Evolutionary conservation across 2,329 filamentous ascomycete species (phyloP), one percentile per base, ranked within the genome.

Genomic region (Fusarium humuli): DNA sequence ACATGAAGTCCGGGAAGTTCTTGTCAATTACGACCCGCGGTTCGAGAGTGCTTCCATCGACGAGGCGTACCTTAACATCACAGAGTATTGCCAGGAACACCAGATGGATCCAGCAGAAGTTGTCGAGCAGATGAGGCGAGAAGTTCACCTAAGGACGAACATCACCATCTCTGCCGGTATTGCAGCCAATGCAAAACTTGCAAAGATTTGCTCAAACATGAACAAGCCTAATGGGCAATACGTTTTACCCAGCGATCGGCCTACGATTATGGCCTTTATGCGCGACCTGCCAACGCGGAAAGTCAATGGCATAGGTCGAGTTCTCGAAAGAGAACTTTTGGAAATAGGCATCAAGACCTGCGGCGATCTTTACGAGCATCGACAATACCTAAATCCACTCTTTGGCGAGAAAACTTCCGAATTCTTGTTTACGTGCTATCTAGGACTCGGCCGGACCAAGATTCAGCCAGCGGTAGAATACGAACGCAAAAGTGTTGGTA

Each of bases 151-250:
- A 65, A 90, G 88, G 74, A 92, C 94, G 0, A 89, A 91, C 41
- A 91, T 99, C 60, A 98, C 94, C 0, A 91, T 99, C 6, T 98
- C 94, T 18, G 96, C 95, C 1, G 96, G 96, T 1, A 97, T 99
- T 65, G 95, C 94, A 1, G 92, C 94, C 2, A 99, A 99, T 78
- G 91, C 94, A 1, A 95, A 94, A 77, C 85, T 99, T 16, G 95
- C 96, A 30, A 99, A 99, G 80, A 97, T 99, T 32, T 94, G 92
- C 74, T 97, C 94, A 20, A 98, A 99, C 77, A 89, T 92, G 79
- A 98, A 98, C 80, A 99, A 99, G 77, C 96, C 96, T 0, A 97
- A 99, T 73, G 96, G 96, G 0, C 96, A 98, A 77, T 98, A 92
- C 73, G 81, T 88, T 12, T 83, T 98, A 3, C 86, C 91, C 0